phyloP scores from a whole-genome alignment of 805 yeast species.

The Debaryomyces prosopidis region DNA sequence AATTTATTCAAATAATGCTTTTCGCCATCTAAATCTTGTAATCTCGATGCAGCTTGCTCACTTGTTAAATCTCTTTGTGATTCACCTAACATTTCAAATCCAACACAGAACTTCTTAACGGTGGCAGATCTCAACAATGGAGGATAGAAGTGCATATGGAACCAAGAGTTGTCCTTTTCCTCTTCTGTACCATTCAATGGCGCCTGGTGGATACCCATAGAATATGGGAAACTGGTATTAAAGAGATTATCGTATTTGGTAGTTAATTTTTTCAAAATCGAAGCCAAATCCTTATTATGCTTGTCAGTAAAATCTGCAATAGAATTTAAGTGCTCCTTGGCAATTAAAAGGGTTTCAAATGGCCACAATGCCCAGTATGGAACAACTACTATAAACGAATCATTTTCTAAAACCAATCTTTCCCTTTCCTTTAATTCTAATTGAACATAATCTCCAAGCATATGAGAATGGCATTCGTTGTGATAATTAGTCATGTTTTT shows the following conservation, averaged over 20 bases:
- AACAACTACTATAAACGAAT: slow-evolving; percentile 63
- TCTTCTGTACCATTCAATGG: slow-evolving; percentile 49
- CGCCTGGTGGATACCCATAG: slow-evolving; percentile 82
- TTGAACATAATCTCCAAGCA: slow-evolving; percentile 63
- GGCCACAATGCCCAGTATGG: slow-evolving; percentile 89
- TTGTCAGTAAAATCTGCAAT: slow-evolving; percentile 46
- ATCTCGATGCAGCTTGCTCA: slow-evolving; percentile 62
- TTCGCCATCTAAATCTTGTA: slow-evolving; percentile 44
- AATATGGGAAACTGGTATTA: slow-evolving; percentile 70
- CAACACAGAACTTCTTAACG: slow-evolving; percentile 73
- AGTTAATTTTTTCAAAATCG: slow-evolving; percentile 52
- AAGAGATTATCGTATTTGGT: slow-evolving; percentile 71
- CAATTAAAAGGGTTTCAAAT: slow-evolving; percentile 64
- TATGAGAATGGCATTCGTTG: slow-evolving; percentile 40
- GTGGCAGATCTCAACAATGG: slow-evolving; percentile 75
- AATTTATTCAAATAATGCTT: slow-evolving; percentile 28
- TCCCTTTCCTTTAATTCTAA: slow-evolving; percentile 51
- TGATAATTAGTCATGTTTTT: slow-evolving; percentile 50
- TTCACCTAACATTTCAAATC: slow-evolving; percentile 67
- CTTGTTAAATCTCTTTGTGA: slow-evolving; percentile 71
- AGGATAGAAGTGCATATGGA: slow-evolving; percentile 79
- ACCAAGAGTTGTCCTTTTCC: slow-evolving; percentile 47
- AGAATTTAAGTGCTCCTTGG: slow-evolving; percentile 56
- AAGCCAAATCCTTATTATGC: slow-evolving; percentile 58
- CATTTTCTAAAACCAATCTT: slow-evolving; percentile 60